Conservation (phyloP, 2,329 filamentous ascomycete genomes). For the Epichloe glyceriae region DNA sequence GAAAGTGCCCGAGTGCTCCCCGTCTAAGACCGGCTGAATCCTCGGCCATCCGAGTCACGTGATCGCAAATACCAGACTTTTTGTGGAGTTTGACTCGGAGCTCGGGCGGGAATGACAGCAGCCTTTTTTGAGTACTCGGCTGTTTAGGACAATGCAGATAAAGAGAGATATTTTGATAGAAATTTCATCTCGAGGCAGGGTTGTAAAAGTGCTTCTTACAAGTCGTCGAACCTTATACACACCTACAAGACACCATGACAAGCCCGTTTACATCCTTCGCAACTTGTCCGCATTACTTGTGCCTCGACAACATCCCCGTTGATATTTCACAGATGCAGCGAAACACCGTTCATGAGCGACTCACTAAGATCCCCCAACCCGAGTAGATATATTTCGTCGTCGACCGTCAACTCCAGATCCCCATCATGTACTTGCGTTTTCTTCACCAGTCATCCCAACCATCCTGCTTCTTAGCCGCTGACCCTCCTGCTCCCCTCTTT, state of each 20-base stretch:
- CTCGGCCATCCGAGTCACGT: conserved; percentile 27
- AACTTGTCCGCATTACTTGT: not conserved
- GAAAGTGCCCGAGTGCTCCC: conserved; percentile 13
- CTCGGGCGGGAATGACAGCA: not conserved
- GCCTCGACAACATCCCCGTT: not conserved
- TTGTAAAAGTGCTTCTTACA: not conserved
- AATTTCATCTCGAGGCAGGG: not conserved
- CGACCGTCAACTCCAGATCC: conserved; percentile 6
- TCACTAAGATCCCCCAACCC: not conserved
- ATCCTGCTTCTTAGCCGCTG: conserved; percentile 30
- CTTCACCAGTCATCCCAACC: conserved; percentile 53
- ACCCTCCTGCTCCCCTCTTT: conserved; percentile 21
- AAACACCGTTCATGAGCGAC: conserved; percentile 12
- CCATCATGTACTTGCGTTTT: not conserved
- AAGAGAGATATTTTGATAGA: too few species aligned
- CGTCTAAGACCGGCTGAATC: conserved; percentile 33
- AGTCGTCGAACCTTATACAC: not conserved
- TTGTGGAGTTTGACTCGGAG: not conserved
- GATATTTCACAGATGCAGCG: not conserved
- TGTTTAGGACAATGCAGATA: too few species aligned
- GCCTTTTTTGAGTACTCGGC: too few species aligned
- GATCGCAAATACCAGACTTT: conserved; percentile 8
- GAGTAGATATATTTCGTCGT: conserved; percentile 9
- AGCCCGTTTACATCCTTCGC: not conserved
- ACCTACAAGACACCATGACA: not conserved